Evolutionary conservation across 2,329 filamentous ascomycete genomes (phyloP).

Genomic region (Lachnellula suecica): DNA sequence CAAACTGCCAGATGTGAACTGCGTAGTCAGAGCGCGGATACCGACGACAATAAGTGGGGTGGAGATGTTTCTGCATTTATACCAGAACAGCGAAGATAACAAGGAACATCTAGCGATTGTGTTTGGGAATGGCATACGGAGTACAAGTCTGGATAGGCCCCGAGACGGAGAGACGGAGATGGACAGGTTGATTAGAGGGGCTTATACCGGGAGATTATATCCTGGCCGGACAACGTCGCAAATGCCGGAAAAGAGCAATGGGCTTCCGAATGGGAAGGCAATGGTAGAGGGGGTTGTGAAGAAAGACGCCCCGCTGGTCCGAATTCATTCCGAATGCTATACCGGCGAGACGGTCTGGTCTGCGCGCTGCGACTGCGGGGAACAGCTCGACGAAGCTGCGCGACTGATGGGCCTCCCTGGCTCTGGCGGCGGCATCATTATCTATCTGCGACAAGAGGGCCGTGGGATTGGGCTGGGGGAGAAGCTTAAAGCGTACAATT

Average conservation of each 20-base stretch:
- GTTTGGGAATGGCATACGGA: slow-evolving; percentile 83
- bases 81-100: slow-evolving; percentile 87
- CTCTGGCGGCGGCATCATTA: slow-evolving; percentile 79
- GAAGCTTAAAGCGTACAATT: slow-evolving; percentile 96
- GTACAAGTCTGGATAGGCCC: slow-evolving; percentile 67
- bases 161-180: slow-evolving; percentile 79
- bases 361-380: slow-evolving; percentile 93
- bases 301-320: slow-evolving; percentile 67
- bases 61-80: slow-evolving; percentile 96
- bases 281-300: slow-evolving; percentile 8
- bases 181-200: slow-evolving; percentile 90
- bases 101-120: slow-evolving; percentile 98
- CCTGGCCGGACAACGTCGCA: slow-evolving; percentile 70
- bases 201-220: slow-evolving; percentile 84
- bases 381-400: slow-evolving; percentile 95
- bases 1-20: slow-evolving; percentile 81
- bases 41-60: slow-evolving; percentile 69
- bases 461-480: slow-evolving; percentile 92
- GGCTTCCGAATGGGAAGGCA: background rate
- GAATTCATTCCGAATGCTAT: slow-evolving; percentile 98
- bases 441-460: slow-evolving; percentile 94
- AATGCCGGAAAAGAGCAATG: slow-evolving; percentile 10
- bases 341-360: slow-evolving; percentile 99
- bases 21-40: slow-evolving; percentile 90
- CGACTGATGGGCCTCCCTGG: slow-evolving; percentile 80